A percentile compares a stretch with the other conserved stretches of the same genome.
These are phyloP conservation scores for Verbena officinalis DNA, from an alignment of 257 asterid species.

Conservation along the genomic window DNA sequence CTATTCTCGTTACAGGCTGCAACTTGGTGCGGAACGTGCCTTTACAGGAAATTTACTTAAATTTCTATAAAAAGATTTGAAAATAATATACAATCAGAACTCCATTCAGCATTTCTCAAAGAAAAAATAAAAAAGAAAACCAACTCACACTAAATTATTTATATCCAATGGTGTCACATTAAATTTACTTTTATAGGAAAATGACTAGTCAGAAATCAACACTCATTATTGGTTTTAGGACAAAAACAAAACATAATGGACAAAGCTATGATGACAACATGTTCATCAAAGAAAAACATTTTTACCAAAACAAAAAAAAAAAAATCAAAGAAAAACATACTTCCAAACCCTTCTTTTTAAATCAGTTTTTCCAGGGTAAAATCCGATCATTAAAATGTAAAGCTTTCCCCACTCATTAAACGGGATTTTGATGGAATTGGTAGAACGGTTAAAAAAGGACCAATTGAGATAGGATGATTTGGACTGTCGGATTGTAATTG, in stretches of 20 bases:
- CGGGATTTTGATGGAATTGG: neutral
- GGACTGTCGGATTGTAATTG: neutral
- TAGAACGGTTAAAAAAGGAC: neutral
- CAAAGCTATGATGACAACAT: neutral
- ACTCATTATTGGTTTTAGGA: neutral
- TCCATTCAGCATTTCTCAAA: too few relatives aligned
- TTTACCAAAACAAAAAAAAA: neutral
- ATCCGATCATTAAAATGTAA: too few relatives aligned
- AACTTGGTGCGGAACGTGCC: too few relatives aligned
- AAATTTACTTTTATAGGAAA: constrained; percentile 20
- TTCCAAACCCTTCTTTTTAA: neutral
- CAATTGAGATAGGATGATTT: constrained; percentile 7
- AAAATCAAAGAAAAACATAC: neutral
- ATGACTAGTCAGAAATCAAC: neutral
- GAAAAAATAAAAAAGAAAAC: too few relatives aligned
- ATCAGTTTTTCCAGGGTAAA: too few relatives aligned
- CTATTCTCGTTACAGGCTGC: too few relatives aligned
- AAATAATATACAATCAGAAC: too few relatives aligned
- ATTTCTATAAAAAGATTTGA: too few relatives aligned
- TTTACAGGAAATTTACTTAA: too few relatives aligned
- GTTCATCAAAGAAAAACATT: too few relatives aligned
- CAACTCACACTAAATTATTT: neutral
- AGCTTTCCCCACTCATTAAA: too few relatives aligned
- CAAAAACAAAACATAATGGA: neutral
- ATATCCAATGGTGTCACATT: neutral